phyloP scores from a whole-genome alignment of 2,329 filamentous ascomycete species.

The Ascomycota sp. region DNA sequence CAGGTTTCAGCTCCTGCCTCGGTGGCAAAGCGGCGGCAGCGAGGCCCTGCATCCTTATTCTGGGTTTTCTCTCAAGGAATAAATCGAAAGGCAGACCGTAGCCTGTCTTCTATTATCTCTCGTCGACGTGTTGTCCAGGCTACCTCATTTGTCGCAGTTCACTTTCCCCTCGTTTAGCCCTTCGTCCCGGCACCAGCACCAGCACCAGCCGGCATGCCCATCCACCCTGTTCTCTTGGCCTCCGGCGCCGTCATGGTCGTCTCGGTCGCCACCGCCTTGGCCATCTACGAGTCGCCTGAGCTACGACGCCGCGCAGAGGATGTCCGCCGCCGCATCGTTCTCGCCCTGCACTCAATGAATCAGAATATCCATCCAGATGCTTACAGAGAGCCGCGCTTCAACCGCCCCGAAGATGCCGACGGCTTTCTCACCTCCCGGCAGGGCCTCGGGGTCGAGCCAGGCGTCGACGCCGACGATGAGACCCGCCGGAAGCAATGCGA shows the following conservation, averaged over 20 bases:
- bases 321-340: constrained; percentile 35
- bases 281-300: constrained; percentile 42
- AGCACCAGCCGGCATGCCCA: no score
- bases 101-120: no score
- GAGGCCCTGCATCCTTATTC: no score
- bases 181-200: no score
- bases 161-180: no score
- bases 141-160: no score
- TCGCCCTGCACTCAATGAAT: constrained; percentile 35
- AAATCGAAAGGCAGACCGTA: no score
- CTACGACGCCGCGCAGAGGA: constrained; percentile 37
- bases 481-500: constrained; percentile 37
- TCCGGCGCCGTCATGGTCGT: constrained; percentile 36
- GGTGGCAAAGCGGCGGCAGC: no score
- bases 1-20: no score
- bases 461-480: constrained; percentile 39
- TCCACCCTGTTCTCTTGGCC: constrained; percentile 27
- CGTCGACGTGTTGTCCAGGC: no score
- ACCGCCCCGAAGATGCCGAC: constrained; percentile 42
- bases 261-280: constrained; percentile 32
- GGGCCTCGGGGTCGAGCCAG: constrained; percentile 17
- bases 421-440: constrained; percentile 36
- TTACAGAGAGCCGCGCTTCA: constrained; percentile 31
- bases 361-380: constrained; percentile 34
- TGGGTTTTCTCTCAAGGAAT: no score